Percentiles rank a stretch among this genome's conserved stretches.
phyloP scores from a whole-genome alignment of 345 rosid species.

The Triadica sebifera region DNA sequence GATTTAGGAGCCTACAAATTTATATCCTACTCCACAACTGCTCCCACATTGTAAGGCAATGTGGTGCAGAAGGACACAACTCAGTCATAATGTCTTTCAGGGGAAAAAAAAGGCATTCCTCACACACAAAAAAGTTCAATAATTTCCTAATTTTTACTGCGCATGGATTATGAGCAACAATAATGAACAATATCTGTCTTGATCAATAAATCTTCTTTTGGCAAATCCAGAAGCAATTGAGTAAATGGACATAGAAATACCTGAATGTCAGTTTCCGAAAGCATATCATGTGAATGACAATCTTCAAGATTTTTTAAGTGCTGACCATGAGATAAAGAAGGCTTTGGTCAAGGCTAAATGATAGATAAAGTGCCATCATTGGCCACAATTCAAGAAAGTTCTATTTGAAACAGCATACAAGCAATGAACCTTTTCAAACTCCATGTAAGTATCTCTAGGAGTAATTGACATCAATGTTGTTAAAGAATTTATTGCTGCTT shows the following conservation, averaged over 20 bases:
- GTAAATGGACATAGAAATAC: slow-evolving; percentile 28
- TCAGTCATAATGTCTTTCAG: not conserved
- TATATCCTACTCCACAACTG: not conserved
- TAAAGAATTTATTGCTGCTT: slow-evolving; percentile 66
- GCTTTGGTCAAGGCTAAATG: slow-evolving; percentile 18
- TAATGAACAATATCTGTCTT: not conserved
- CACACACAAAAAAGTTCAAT: not conserved
- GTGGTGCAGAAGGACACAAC: not conserved
- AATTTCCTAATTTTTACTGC: not conserved
- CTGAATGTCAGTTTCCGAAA: slow-evolving; percentile 72
- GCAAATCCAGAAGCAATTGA: slow-evolving; percentile 14
- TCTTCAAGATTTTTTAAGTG: slow-evolving; percentile 67
- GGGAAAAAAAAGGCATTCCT: not conserved
- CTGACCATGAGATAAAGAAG: slow-evolving; percentile 40
- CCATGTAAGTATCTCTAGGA: slow-evolving; percentile 63
- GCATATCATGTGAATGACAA: slow-evolving; percentile 68
- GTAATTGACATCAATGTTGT: slow-evolving; percentile 75
- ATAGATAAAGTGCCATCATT: not conserved
- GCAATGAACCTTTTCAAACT: slow-evolving; percentile 67
- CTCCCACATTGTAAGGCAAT: not conserved
- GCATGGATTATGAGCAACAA: not conserved
- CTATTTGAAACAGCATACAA: not conserved
- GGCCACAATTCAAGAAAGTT: not conserved
- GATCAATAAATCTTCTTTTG: not conserved
- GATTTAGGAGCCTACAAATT: not conserved